Evolutionary conservation across 768 basidiomycete genomes (phyloP), one percentile per base, ranked within the genome.

Genomic region (Daedaleopsis sinensis): DNA sequence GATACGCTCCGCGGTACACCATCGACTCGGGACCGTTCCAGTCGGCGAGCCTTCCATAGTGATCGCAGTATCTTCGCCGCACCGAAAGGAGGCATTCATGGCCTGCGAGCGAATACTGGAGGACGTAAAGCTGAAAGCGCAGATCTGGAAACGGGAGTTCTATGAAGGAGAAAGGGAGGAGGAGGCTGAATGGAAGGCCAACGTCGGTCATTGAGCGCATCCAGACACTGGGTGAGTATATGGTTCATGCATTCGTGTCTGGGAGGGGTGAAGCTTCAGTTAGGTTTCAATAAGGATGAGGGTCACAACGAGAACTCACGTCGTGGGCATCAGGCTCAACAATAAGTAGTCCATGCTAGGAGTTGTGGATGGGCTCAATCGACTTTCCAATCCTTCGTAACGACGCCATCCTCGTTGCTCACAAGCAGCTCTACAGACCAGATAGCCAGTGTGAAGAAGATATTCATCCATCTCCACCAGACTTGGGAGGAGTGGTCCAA

Each of bases 401-500:
- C 67, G 57, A 73, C 74, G 44, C 81, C 82, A 52, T 90, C 89
- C 51, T 87, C 90, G n/a, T 83, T 83, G 76, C 87, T 86, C 57
- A 94, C 90, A 35, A 90, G 72, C 50, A 94, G 80, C 73, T 94
- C 93, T 23, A 94, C 78, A 12, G 89, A 85, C 93, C 93, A 94
- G 44, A 93, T 82, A 24, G 87, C 79, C 32, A 94, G 80, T 5
- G 91, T 93, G 74, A 94, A 89, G 77, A 93, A 91, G 37, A 94
- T 88, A 70, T 92, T 91, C 79, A 89, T 88, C 92, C 93, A 94
- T 63, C 93, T 83, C 90, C 93, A 94, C 93, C 93, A 94, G 52
- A 93, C 85, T 70, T 94, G 93, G n/a, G 91, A 91, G 19, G 92
- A 90, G 69, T 91, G 89, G 68, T 94, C 93, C 55, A 94, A 78